phyloP scores from a whole-genome alignment of 139 green algal genomes.

The Eudorina sp. region DNA sequence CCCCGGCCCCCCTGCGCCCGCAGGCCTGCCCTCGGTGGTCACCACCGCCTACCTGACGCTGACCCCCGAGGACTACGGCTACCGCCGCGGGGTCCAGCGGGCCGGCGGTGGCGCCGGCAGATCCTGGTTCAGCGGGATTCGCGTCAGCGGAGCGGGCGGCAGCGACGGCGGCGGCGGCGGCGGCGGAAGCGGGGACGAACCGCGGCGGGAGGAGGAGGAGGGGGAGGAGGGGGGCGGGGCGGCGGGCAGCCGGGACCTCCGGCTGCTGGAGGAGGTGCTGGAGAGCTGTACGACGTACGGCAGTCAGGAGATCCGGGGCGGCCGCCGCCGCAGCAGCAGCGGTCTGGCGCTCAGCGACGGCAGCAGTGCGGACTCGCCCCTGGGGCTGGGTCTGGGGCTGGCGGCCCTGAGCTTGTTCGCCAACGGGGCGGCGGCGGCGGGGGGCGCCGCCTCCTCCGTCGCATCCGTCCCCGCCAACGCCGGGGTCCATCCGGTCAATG shows the following conservation, averaged over 20 bases:
- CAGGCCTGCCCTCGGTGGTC: not conserved
- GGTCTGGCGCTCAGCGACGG: not conserved
- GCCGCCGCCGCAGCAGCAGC: not conserved
- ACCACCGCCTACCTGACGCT: not conserved
- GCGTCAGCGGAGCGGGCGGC: too few relatives aligned
- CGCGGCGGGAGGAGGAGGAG: too few relatives aligned
- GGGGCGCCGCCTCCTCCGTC: too few relatives aligned
- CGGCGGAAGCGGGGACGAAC: not conserved
- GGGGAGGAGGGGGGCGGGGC: too few relatives aligned
- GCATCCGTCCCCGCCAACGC: too few relatives aligned
- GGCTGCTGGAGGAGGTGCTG: too few relatives aligned
- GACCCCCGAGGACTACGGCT: conserved; percentile 28
- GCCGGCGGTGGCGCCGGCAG: not conserved
- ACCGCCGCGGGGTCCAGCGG: not conserved
- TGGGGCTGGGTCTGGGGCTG: not conserved
- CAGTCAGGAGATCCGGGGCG: not conserved
- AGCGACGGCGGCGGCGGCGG: not conserved
- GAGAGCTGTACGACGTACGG: not conserved
- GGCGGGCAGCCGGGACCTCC: too few relatives aligned
- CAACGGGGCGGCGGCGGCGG: too few relatives aligned
- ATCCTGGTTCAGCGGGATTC: not conserved
- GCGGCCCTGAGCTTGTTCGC: not conserved
- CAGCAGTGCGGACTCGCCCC: not conserved
- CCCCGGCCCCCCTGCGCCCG: not conserved
- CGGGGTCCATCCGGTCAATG: too few relatives aligned